Conservation (phyloP, 78 protist genomes). For the slime mould (Dictyostelium discoideum) region dicty_2.7 NC_007089.4:3184001-3184500, state of each 20-base stretch:
- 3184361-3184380: no score
- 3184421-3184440: constrained; percentile 91
- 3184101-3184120: constrained; percentile 64
- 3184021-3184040: constrained; percentile 46
- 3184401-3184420: constrained; percentile 94
- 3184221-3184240: not conserved
- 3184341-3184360: not conserved
- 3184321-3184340: not conserved
- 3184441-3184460: constrained; percentile 84
- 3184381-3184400: constrained; percentile 72
- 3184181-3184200: not conserved
- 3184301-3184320: no score
- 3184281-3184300: no score
- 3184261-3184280: no score
- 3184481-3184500: constrained; percentile 89
- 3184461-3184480: constrained; percentile 83
- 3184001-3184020: constrained; percentile 17
- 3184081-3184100: constrained; percentile 77
- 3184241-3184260: no score
- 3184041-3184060: constrained; percentile 63
- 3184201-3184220: no score
- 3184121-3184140: constrained; percentile 45
- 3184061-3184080: constrained; percentile 56
- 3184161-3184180: constrained; percentile 77
- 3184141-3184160: constrained; percentile 70